A percentile compares a stretch with the other conserved stretches of the same genome.
phyloP scores from a whole-genome alignment of 805 yeast genomes.

The Jamesozyma rosinii region DNA sequence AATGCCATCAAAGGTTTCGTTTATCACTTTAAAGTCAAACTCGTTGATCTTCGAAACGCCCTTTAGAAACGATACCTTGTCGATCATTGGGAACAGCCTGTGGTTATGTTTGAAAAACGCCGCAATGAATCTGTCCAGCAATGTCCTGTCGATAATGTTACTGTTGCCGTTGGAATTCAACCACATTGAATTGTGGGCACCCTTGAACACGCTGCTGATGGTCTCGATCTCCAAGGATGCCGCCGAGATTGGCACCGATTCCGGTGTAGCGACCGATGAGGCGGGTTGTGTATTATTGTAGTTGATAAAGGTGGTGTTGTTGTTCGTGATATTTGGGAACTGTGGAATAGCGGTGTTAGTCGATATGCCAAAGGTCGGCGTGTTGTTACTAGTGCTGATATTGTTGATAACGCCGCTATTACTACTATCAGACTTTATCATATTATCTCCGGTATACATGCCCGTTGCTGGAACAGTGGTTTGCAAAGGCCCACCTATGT shows the following conservation, averaged over 20 bases:
- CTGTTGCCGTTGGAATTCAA: slow-evolving; percentile 20
- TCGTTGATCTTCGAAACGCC: slow-evolving; percentile 26
- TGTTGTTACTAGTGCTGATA: background rate
- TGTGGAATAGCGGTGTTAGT: background rate
- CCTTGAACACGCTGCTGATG: slow-evolving; percentile 23
- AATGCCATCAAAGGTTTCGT: slow-evolving; percentile 16
- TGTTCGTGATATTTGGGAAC: background rate
- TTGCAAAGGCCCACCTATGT: background rate
- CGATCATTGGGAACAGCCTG: slow-evolving; percentile 37
- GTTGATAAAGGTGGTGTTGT: background rate
- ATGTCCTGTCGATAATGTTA: slow-evolving; percentile 26
- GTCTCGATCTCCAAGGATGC: slow-evolving; percentile 28
- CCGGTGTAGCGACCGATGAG: background rate
- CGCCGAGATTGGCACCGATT: slow-evolving; percentile 24
- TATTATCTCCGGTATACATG: background rate
- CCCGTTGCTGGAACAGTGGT: too few relatives aligned
- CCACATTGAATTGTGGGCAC: slow-evolving; percentile 25
- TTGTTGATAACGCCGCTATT: background rate
- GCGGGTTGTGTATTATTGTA: background rate
- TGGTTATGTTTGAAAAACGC: slow-evolving; percentile 40
- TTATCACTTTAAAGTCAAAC: slow-evolving; percentile 23
- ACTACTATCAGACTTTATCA: background rate
- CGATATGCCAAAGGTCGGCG: background rate
- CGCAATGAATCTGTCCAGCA: slow-evolving; percentile 33
- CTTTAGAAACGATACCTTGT: slow-evolving; percentile 32